A percentile compares a stretch with the other conserved stretches of the same genome.
phyloP scores from a whole-genome alignment of 805 yeast species.

The Komagataella pastoris region DNA sequence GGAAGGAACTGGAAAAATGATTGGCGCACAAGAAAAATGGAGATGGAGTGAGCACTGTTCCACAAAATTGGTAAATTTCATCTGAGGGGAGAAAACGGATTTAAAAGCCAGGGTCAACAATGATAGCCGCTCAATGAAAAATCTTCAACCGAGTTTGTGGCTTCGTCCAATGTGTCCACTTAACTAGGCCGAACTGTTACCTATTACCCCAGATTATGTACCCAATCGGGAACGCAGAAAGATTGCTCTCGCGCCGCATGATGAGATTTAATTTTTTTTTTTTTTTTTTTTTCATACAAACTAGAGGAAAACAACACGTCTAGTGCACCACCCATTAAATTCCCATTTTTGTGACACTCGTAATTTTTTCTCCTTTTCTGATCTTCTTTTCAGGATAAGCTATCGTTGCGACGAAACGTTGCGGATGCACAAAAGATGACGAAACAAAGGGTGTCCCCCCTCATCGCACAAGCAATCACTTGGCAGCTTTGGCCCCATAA shows the following conservation, averaged over 20 bases:
- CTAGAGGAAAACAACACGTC: neutral
- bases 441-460: neutral
- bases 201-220: neutral
- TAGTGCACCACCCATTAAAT: neutral
- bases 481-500: neutral
- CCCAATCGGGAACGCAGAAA: neutral
- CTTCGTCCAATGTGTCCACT: too few relatives aligned
- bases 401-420: neutral
- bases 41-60: too few relatives aligned
- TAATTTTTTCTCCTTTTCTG: too few relatives aligned
- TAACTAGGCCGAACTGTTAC: too few relatives aligned
- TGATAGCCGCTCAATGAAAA: too few relatives aligned
- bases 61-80: neutral
- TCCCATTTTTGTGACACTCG: neutral
- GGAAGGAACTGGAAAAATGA: neutral
- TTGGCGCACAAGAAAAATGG: neutral
- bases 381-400: neutral
- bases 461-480: neutral
- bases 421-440: neutral
- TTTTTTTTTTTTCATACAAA: neutral
- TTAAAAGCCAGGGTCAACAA: too few relatives aligned
- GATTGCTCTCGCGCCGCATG: neutral
- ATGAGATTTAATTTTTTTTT: neutral
- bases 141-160: neutral
- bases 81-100: neutral